Evolutionary conservation across 2,329 filamentous ascomycete genomes (phyloP), one percentile per base, ranked within the genome.

Genomic region (Sclerotinia minor): DNA sequence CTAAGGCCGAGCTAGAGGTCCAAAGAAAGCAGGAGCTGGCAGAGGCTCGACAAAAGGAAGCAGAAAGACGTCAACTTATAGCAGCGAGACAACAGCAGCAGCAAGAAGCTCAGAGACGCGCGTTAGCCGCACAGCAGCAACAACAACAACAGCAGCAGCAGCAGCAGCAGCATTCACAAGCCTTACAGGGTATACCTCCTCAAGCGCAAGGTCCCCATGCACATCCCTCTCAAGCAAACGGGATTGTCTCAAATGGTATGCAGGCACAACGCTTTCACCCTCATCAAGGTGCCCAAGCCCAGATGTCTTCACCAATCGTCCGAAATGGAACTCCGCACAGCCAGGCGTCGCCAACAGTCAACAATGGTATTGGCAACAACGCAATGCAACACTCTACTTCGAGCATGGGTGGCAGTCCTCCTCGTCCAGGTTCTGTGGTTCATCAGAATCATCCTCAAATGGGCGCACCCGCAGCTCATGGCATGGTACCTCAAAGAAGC

Each of bases 331-430:
- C 87, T 1, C 87, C 87, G 17, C 86, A 87, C 67, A 86, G 84
- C 67, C 84, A 47, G 86, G 89, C 87, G 6, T 89, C 87, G 1
- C 88, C 87, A 11, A 88, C 86, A 82, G 83, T 87, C n/a, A 83
- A 83, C 47, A 74, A 72, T 47, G 47, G 65, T 38, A 74, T 76
- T 68, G 72, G 71, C 9, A 73, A 75, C 69, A 84, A 85, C 35
- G 80, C 85, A 0, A 90, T 90, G 87, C 86, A 89, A 70, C 83
- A 84, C 47, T 87, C 86, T 38, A 86, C 84, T 60, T 90, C 89
- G 1, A 89, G 84, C 72, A 88, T 91, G 82, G 88, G 87, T 26
- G 86, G 82, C 64, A 92, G 89, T 73, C 89, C 89, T 35, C 81
- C 87, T 24, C 82, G 89, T 55, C 88, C 89, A 21, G 80, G 88